Conservation (phyloP, 192 early-diverging fungal genomes). For the Nowakowskiella sp. region DNA sequence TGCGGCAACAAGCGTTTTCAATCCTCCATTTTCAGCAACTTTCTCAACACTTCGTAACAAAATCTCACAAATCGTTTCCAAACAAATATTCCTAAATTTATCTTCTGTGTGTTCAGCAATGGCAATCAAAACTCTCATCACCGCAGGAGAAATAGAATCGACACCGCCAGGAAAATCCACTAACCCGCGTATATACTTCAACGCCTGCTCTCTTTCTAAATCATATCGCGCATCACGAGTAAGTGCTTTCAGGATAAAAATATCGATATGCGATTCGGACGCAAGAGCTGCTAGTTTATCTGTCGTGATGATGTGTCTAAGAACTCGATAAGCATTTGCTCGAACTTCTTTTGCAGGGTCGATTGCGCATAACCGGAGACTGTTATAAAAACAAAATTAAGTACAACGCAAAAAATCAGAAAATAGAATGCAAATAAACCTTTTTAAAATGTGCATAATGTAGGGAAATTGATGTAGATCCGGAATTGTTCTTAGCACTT, state of each 20-base stretch:
- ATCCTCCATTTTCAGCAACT: constrained; percentile 54
- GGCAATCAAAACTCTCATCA: constrained; percentile 66
- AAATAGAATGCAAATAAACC: not conserved
- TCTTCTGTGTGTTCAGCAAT: constrained; percentile 74
- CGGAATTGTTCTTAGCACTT: not conserved
- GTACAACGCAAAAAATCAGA: not conserved
- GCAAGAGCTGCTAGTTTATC: constrained; percentile 35
- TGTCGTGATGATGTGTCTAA: constrained; percentile 47
- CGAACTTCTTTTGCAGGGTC: constrained; percentile 51
- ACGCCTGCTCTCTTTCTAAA: constrained; percentile 67
- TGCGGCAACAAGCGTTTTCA: constrained; percentile 58
- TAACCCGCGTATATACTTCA: constrained; percentile 64
- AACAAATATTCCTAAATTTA: constrained; percentile 58
- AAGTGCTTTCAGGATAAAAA: constrained; percentile 60
- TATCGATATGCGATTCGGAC: constrained; percentile 49
- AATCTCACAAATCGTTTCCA: constrained; percentile 74
- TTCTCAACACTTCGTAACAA: constrained; percentile 50
- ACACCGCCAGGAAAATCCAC: constrained; percentile 58
- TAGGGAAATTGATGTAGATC: not conserved
- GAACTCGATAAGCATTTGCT: constrained; percentile 50
- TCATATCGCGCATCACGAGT: constrained; percentile 57
- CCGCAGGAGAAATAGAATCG: constrained; percentile 45
- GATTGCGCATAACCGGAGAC: constrained; percentile 30
- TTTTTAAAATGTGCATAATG: not conserved
- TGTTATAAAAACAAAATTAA: constrained; percentile 6